These are phyloP conservation scores for Ganoderma resinaceum DNA, from an alignment of 1,284 basidiomycete species.

Conservation along the genomic window DNA sequence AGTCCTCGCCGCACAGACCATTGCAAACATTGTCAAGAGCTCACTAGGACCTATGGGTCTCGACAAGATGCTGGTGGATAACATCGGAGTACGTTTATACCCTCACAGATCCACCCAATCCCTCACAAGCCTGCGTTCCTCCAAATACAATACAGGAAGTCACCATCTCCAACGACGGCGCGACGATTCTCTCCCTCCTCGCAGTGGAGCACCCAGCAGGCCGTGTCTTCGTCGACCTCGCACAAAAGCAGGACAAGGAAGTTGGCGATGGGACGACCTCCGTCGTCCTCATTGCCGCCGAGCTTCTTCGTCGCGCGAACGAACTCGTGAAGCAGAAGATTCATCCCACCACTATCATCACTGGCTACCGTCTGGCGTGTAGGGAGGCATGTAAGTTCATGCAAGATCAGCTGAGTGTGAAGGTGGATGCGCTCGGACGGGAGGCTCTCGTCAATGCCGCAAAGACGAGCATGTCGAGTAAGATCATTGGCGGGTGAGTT, in stretches of 20 bases:
- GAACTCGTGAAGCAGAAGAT: conserved; percentile 99
- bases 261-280: conserved; percentile 99
- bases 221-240: conserved; percentile 96
- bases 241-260: conserved; percentile 99
- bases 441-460: conserved; percentile 97
- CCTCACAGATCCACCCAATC: background rate
- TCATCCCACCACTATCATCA: conserved; percentile 99
- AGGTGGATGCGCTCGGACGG: conserved; percentile 90
- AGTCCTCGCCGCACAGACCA: conserved; percentile 96
- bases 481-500: conserved; percentile 95
- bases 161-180: conserved; percentile 99
- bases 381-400: conserved; percentile 98
- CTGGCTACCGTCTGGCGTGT: conserved; percentile 97
- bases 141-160: conserved; percentile 74
- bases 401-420: conserved; percentile 96
- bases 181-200: conserved; percentile 94
- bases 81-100: conserved; percentile 82
- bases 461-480: conserved; percentile 99
- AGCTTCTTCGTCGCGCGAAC: conserved; percentile 94
- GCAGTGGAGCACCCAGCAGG: conserved; percentile 96
- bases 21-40: conserved; percentile 98
- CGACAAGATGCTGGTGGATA: conserved; percentile 99
- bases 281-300: conserved; percentile 97
- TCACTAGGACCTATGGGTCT: conserved; percentile 95
- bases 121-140: conserved; percentile 4